Conservation (phyloP, 192 early-diverging fungal genomes). For the Globomyces pollinis-pini region DNA sequence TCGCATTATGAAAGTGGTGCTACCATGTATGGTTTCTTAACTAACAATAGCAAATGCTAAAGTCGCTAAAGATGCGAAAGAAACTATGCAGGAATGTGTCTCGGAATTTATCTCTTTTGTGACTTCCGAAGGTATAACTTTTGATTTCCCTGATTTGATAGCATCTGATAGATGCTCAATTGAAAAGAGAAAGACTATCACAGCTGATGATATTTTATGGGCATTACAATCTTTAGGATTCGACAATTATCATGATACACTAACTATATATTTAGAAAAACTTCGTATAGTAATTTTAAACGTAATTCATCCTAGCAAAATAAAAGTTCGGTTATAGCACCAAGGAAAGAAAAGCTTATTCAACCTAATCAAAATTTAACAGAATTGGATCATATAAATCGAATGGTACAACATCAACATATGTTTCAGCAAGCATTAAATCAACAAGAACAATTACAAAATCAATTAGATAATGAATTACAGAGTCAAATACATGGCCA, state of each 20-base stretch:
- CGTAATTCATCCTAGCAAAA: no score
- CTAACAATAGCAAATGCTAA: conserved; percentile 99
- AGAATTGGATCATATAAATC: no score
- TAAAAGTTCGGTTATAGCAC: no score
- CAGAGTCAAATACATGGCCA: no score
- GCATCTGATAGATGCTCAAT: conserved; percentile 88
- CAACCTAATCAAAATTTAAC: no score
- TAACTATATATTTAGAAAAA: conserved; percentile 83
- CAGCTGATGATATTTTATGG: conserved; percentile 97
- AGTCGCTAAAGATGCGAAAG: conserved; percentile 95
- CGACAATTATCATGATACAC: conserved; percentile 87
- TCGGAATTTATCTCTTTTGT: conserved; percentile 98
- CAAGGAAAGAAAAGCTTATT: no score
- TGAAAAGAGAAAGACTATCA: conserved; percentile 97
- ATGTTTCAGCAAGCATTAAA: no score
- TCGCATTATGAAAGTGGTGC: conserved; percentile 92
- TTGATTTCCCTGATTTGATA: no score
- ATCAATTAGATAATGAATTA: no score
- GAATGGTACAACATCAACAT: no score
- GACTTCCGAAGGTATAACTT: conserved; percentile 75
- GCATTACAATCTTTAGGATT: conserved; percentile 97
- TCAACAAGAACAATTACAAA: no score
- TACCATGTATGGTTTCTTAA: no score
- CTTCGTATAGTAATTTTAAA: conserved; percentile 79
- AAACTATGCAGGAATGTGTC: conserved; percentile 84